Conservation (phyloP, 1,284 basidiomycete genomes). For the Termitomyces sp. region DNA sequence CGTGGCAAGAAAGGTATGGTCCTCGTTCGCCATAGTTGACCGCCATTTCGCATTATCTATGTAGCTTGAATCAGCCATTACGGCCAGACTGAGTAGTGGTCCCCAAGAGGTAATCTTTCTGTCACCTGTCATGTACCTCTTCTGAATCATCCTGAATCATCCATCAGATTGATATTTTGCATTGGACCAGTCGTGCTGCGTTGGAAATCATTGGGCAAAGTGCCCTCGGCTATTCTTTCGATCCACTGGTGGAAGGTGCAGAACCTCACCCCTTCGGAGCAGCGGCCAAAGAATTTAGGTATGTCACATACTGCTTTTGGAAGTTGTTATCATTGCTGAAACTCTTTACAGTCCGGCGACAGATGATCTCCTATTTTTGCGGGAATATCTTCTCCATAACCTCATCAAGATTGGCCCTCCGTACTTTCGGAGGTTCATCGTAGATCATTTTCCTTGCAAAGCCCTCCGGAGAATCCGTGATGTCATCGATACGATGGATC, state of each 20-base stretch:
- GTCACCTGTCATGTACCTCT: background rate
- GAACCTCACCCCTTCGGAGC: constrained; percentile 23
- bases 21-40: background rate
- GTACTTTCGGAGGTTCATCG: constrained; percentile 24
- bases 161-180: constrained; percentile 27
- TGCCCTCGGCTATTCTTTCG: constrained; percentile 36
- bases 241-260: constrained; percentile 23
- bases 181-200: constrained; percentile 33
- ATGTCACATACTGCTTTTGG: background rate
- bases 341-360: background rate
- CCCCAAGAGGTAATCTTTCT: constrained; percentile 6
- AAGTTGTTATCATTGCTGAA: background rate
- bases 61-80: constrained; percentile 9
- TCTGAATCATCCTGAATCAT: background rate
- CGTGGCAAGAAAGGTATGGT: constrained; percentile 14
- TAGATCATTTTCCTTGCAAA: constrained; percentile 26
- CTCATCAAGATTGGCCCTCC: constrained; percentile 23
- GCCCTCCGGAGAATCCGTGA: constrained; percentile 26
- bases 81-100: constrained; percentile 4
- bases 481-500: constrained; percentile 30
- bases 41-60: background rate
- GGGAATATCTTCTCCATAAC: constrained; percentile 17
- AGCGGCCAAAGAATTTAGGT: constrained; percentile 26
- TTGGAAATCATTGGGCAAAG: constrained; percentile 37
- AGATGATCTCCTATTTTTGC: constrained; percentile 7